phyloP scores from a whole-genome alignment of 23 red algal species.

The Gracilaria vermiculophylla region DNA sequence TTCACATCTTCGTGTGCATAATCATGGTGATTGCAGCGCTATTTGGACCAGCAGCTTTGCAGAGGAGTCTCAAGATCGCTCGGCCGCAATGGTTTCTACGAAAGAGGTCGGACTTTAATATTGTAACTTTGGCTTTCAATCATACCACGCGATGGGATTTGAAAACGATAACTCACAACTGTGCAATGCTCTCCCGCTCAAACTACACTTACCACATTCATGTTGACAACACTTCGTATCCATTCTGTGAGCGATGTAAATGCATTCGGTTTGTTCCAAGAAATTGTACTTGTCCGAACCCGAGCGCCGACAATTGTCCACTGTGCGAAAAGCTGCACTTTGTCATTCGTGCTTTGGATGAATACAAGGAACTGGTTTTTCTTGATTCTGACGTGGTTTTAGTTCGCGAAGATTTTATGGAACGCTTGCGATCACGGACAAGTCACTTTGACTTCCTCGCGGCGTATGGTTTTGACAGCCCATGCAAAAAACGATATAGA shows the following conservation, averaged over 20 bases:
- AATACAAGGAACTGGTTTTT: slow-evolving; percentile 37
- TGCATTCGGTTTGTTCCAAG: slow-evolving; percentile 34
- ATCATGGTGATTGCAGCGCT: not conserved
- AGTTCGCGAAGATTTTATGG: slow-evolving; percentile 32
- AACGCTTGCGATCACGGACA: not conserved
- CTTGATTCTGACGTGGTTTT: slow-evolving; percentile 51
- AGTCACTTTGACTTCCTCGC: slow-evolving; percentile 46
- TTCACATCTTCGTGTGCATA: not conserved
- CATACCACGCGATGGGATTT: slow-evolving; percentile 1
- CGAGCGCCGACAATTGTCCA: not conserved
- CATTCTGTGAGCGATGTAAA: not conserved
- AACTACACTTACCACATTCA: not conserved
- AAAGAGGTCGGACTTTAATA: not conserved
- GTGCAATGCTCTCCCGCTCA: slow-evolving; percentile 12
- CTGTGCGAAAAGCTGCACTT: slow-evolving; percentile 56
- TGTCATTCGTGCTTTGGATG: slow-evolving; percentile 19
- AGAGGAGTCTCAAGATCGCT: not conserved
- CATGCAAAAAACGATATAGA: slow-evolving; percentile 28
- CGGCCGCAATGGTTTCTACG: not conserved
- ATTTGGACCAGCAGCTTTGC: slow-evolving; percentile 2
- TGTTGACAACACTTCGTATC: slow-evolving; percentile 5
- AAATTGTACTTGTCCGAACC: slow-evolving; percentile 25
- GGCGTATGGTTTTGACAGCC: slow-evolving; percentile 15
- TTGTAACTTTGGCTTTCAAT: slow-evolving; percentile 25
- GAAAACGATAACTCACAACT: slow-evolving; percentile 21